These are phyloP conservation scores for Coemansia sp. DNA, from an alignment of 192 early-diverging fungal species.

Conservation along the genomic window DNA sequence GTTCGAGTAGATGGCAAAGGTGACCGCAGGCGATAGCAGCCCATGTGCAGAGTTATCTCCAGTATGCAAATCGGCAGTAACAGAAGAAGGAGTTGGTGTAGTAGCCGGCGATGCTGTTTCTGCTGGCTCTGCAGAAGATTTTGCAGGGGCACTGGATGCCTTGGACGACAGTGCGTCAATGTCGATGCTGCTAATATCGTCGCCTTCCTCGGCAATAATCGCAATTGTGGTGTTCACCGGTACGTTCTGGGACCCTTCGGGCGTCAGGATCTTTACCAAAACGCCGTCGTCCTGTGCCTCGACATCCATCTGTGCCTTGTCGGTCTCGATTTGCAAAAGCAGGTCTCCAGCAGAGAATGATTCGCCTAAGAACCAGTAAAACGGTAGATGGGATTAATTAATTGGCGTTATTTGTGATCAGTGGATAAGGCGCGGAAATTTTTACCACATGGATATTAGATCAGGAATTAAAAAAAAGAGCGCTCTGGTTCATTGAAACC, in stretches of 20 bases:
- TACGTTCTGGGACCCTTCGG: conserved; percentile 64
- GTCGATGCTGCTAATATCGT: conserved; percentile 77
- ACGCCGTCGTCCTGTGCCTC: conserved; percentile 98
- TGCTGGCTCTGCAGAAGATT: background rate
- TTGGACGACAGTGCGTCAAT: conserved; percentile 53
- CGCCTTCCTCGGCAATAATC: conserved; percentile 86
- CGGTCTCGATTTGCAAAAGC: conserved; percentile 93
- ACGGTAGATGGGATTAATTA: too few species aligned
- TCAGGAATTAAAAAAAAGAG: background rate
- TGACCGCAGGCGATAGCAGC: conserved; percentile 39
- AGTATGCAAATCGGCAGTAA: conserved; percentile 20
- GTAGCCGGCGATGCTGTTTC: conserved; percentile 3
- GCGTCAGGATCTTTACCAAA: conserved; percentile 88
- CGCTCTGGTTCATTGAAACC: background rate
- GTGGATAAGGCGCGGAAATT: background rate
- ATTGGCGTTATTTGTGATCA: background rate
- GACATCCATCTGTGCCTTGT: conserved; percentile 99
- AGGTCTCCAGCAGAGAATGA: conserved; percentile 86
- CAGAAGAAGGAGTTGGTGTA: conserved; percentile 23
- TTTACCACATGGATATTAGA: background rate
- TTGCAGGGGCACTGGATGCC: background rate
- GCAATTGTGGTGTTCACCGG: conserved; percentile 76
- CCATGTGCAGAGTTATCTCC: conserved; percentile 21
- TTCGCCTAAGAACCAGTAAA: conserved; percentile 61
- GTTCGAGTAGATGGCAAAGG: conserved; percentile 50